Conservation (phyloP, 2,329 filamentous ascomycete genomes). For the Alternaria consortialis region DNA sequence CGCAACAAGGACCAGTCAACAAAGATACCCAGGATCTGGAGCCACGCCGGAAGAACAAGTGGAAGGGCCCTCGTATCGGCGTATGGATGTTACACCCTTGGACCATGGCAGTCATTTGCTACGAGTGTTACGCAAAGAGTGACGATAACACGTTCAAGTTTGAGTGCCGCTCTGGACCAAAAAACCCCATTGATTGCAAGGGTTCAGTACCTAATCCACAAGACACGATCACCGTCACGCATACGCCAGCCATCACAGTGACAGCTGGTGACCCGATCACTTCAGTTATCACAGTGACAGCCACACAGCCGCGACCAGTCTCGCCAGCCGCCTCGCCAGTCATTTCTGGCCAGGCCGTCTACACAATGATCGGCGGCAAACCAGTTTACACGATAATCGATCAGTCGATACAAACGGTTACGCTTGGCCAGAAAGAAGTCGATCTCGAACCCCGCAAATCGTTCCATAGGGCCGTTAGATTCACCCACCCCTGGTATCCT, state of each 20-base stretch:
- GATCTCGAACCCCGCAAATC: constrained; percentile 23
- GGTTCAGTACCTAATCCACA: constrained; percentile 1
- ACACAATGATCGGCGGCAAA: constrained; percentile 1
- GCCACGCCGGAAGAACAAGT: constrained; percentile 11
- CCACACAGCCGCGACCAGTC: background rate
- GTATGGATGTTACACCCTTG: constrained; percentile 44
- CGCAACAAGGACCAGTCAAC: background rate
- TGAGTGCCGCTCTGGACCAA: constrained; percentile 26
- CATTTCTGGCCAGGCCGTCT: background rate
- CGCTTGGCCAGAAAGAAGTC: background rate
- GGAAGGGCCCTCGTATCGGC: constrained; percentile 13
- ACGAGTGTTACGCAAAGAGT: constrained; percentile 34
- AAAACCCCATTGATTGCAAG: constrained; percentile 13
- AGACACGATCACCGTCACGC: constrained; percentile 8
- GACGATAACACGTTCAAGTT: constrained; percentile 18
- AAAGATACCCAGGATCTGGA: background rate
- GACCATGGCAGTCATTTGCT: constrained; percentile 29
- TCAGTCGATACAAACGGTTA: background rate
- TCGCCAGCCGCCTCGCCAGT: background rate
- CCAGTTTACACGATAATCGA: background rate
- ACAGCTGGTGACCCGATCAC: background rate
- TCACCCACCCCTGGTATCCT: constrained; percentile 24
- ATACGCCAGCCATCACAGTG: constrained; percentile 3
- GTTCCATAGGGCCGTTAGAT: constrained; percentile 27
- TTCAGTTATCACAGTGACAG: constrained; percentile 2